These are phyloP conservation scores for Closterium sp. DNA, from an alignment of 139 green algal species.

Conservation along the genomic window DNA sequence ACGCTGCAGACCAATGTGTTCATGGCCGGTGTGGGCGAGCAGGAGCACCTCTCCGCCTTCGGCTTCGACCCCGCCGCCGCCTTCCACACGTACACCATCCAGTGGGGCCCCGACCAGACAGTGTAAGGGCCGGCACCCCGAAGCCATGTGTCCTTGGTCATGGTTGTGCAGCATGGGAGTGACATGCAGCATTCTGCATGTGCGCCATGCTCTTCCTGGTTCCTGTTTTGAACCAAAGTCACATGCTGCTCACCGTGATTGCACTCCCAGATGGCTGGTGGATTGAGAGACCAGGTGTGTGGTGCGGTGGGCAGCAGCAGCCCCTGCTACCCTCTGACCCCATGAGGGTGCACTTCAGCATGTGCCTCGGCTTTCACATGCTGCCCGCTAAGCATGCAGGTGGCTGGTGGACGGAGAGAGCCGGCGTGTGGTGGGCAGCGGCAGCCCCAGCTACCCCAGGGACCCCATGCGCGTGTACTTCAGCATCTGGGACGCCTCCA, in stretches of 20 bases:
- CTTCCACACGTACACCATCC: constrained; percentile 26
- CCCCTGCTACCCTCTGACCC: not conserved
- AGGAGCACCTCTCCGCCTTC: constrained; percentile 10
- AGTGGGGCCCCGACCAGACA: not conserved
- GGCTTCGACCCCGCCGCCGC: constrained; percentile 14
- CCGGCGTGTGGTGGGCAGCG: not conserved
- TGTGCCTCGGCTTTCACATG: too few relatives aligned
- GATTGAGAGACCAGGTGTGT: not conserved
- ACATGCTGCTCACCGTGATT: too few relatives aligned
- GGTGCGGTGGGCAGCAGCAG: not conserved
- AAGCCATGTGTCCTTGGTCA: too few relatives aligned
- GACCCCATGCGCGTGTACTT: not conserved
- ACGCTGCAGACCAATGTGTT: constrained; percentile 36
- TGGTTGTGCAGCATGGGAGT: too few relatives aligned
- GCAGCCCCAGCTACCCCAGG: not conserved
- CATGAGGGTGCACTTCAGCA: not conserved
- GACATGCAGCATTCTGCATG: not conserved
- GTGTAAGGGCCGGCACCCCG: not conserved
- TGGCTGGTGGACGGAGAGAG: not conserved
- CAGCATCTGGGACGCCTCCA: constrained; percentile 6
- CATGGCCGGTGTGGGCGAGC: not conserved
- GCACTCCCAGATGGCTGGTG: not conserved
- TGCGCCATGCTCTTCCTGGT: not conserved
- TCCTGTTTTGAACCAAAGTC: not conserved
- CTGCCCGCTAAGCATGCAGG: too few relatives aligned